Evolutionary conservation across 495 filamentous ascomycete species (phyloP).

Genomic region (Hypoxylon lienhwacheense): DNA sequence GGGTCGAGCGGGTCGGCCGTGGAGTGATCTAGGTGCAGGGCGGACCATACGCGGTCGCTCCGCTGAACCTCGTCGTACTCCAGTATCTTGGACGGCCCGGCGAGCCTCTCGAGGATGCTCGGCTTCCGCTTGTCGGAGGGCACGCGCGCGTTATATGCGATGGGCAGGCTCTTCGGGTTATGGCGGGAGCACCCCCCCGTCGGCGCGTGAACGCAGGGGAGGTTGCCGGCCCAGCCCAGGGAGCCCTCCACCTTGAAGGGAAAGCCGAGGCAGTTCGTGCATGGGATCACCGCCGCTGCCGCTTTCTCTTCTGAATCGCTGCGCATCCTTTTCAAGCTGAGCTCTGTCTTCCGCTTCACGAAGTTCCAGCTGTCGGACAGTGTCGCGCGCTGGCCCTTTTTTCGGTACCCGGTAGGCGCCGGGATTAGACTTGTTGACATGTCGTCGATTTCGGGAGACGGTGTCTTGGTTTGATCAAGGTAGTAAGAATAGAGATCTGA

Average conservation of each 20-base stretch:
- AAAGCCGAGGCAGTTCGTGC: not conserved
- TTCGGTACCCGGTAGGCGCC: no score
- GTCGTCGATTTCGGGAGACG: no score
- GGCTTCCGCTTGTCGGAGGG: constrained; percentile 20
- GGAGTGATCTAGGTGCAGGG: constrained; percentile 15
- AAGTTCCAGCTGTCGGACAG: no score
- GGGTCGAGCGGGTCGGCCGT: constrained; percentile 21
- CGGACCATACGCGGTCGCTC: constrained; percentile 14
- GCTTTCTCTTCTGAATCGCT: not conserved
- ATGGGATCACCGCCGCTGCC: not conserved
- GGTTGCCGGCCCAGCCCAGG: constrained; percentile 35
- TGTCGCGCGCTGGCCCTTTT: no score
- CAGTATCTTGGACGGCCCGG: not conserved
- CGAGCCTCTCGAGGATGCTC: constrained; percentile 1
- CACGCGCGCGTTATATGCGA: constrained; percentile 29
- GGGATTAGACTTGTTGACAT: no score
- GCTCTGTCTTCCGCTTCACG: not conserved
- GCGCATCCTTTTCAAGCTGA: not conserved
- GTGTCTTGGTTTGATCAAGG: no score
- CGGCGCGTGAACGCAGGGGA: constrained; percentile 36
- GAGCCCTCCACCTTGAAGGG: constrained; percentile 16
- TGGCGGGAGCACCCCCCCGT: constrained; percentile 36
- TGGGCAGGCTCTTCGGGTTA: constrained; percentile 26
- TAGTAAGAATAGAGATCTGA: no score
- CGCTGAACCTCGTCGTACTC: constrained; percentile 11